These are phyloP conservation scores for Cyclotella atomus DNA, from an alignment of 108 stramenopile species.

Conservation along the genomic window DNA sequence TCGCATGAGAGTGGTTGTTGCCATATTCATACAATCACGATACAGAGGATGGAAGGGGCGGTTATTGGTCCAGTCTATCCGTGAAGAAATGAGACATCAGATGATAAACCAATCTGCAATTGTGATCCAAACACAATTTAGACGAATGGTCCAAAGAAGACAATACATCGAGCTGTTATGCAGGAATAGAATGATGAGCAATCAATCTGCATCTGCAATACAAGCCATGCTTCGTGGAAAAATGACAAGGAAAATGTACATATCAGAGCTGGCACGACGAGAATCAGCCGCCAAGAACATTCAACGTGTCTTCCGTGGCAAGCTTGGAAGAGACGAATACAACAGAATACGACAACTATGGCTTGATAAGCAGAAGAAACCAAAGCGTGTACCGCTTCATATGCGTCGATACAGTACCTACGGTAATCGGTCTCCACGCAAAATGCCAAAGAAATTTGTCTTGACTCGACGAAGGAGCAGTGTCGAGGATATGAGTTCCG, in stretches of 20 bases:
- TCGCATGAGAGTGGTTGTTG: conserved; percentile 19
- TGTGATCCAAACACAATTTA: conserved; percentile 23
- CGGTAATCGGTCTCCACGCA: background rate
- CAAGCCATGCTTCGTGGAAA: conserved; percentile 26
- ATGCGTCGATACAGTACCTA: conserved; percentile 38
- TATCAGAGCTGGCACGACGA: conserved; percentile 11
- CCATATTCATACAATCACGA: conserved; percentile 25
- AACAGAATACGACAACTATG: conserved; percentile 12
- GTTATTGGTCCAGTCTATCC: conserved; percentile 14
- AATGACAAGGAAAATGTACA: conserved; percentile 5
- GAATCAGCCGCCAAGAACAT: conserved; percentile 24
- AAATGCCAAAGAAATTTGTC: background rate
- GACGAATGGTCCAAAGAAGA: conserved; percentile 17
- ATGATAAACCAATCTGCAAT: conserved; percentile 19
- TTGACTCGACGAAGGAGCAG: conserved; percentile 3
- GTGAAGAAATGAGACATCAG: conserved; percentile 18
- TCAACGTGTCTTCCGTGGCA: conserved; percentile 34
- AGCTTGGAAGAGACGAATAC: conserved; percentile 10
- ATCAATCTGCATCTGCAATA: conserved; percentile 31
- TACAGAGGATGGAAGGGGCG: conserved; percentile 41
- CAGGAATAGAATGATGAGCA: conserved; percentile 14
- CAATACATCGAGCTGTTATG: conserved; percentile 11
- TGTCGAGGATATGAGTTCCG: conserved; percentile 1
- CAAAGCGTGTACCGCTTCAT: conserved; percentile 45
- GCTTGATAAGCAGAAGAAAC: conserved; percentile 25